Evolutionary conservation across 2,329 filamentous ascomycete species (phyloP).

Genomic region (Sarocladium brachiariae): DNA sequence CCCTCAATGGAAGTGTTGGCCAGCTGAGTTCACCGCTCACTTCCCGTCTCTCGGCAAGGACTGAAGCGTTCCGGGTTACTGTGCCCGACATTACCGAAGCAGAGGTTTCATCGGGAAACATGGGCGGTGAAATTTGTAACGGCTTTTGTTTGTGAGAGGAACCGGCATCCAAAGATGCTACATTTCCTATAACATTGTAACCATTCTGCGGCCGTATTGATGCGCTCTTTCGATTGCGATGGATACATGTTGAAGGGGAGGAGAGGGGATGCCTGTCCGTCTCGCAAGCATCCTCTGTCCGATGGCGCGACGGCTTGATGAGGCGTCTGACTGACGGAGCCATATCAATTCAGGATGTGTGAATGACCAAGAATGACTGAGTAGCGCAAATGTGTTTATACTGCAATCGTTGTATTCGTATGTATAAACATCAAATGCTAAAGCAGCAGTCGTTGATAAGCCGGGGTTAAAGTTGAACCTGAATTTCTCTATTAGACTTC

Average conservation of each 20-base stretch:
- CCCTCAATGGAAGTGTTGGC: not conserved
- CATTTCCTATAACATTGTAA: not conserved
- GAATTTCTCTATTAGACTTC: too few relatives aligned
- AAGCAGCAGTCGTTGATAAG: too few relatives aligned
- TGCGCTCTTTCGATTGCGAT: not conserved
- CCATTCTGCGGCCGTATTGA: not conserved
- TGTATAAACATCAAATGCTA: too few relatives aligned
- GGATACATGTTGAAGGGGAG: not conserved
- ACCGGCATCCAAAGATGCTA: not conserved
- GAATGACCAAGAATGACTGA: too few relatives aligned
- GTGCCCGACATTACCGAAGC: not conserved
- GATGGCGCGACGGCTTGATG: not conserved
- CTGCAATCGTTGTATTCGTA: too few relatives aligned
- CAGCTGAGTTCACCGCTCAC: not conserved
- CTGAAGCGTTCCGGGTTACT: not conserved
- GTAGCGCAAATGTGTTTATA: too few relatives aligned
- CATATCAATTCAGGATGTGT: not conserved
- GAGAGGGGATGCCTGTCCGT: not conserved
- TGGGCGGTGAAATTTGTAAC: not conserved
- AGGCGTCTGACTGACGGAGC: not conserved
- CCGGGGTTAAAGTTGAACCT: too few relatives aligned
- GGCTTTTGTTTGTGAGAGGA: not conserved
- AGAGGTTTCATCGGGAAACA: slow-evolving; percentile 3
- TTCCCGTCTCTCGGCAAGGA: not conserved
- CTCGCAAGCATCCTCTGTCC: not conserved